Base-by-base conservation (phyloP, 257 asterid genomes). In the Ajuga chamaepitys region DNA sequence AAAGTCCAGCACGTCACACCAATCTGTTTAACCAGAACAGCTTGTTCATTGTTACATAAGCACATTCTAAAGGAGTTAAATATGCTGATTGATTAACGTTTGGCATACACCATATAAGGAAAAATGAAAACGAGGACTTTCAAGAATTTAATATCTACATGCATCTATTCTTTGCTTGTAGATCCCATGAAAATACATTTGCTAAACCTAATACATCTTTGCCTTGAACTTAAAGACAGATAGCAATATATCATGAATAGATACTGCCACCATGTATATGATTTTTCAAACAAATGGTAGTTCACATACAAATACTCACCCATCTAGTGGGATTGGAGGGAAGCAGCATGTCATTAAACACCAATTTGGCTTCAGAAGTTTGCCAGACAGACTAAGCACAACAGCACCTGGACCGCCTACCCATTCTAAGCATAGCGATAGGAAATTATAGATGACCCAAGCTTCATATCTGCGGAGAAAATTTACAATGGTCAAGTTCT, bases 391-490 rank as follows among this genome's bases (percentile, higher is more conserved):
- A 74, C 94, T 94, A 58, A 94, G 66, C 72, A 94, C 97, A 62
- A 90, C 96, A 75, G 99, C 95, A 65, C 99, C 99, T 17, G 99
- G 97, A 71, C 99, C 99, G 67, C 99, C 99, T 42, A 94, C 96
- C 99, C 99, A 94, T 71, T 95, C 99, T 80, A 94, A 75, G 95
- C 99, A 94, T 64, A 94, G 76, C 3, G 99, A 94, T 41, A 94
- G 86, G 81, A 94, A 94, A 79, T 90, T 90, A 82, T 94, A 94
- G 56, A 94, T 94, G 80, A 94, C 99, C 99, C 99, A 94, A 58
- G 99, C 99, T 85, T 94, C 99, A 74, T 94, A 94, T 71, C 99
- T 94, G 92, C 77, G 72, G 79, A 56, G 58, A 67, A 24, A 77
- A 51, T 62, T 42, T 64, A 64, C 70, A 50, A 62, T 17, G 41